phyloP scores from a whole-genome alignment of 1,284 basidiomycete genomes.

The Ceratobasidium sp. region DNA sequence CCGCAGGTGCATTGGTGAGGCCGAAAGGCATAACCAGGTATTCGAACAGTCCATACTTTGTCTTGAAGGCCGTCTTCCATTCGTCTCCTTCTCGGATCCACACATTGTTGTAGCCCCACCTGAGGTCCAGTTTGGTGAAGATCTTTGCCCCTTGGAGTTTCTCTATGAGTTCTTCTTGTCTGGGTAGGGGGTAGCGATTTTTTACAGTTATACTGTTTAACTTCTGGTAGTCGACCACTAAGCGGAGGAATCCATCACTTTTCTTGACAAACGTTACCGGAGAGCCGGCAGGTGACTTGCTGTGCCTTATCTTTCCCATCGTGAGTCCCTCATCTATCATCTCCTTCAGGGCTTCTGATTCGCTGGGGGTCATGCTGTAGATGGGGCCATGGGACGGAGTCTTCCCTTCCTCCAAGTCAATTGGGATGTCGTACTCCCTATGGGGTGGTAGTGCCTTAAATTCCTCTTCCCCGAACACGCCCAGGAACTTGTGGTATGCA shows the following conservation, averaged over 20 bases:
- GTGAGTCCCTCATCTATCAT: neutral
- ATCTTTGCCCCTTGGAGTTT: conserved; percentile 48
- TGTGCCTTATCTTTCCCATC: neutral
- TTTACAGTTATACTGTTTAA: conserved; percentile 49
- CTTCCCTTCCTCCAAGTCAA: too few relatives aligned
- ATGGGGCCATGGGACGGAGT: too few relatives aligned
- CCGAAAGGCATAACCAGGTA: conserved; percentile 55
- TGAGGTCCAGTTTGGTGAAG: conserved; percentile 54
- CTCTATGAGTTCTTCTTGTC: conserved; percentile 51
- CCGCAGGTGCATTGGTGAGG: conserved; percentile 52
- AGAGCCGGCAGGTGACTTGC: neutral
- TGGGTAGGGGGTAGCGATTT: conserved; percentile 50
- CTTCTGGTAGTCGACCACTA: conserved; percentile 60
- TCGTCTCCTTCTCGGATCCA: conserved; percentile 51
- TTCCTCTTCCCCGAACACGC: conserved; percentile 22
- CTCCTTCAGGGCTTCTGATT: neutral
- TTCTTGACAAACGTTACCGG: conserved; percentile 62
- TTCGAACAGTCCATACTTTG: conserved; percentile 56
- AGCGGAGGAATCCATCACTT: conserved; percentile 57
- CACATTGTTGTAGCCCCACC: conserved; percentile 53
- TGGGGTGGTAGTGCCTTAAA: too few relatives aligned
- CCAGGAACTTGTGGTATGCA: conserved; percentile 4
- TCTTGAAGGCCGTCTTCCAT: conserved; percentile 57
- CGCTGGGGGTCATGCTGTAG: neutral
- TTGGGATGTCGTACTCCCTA: too few relatives aligned